Conservation (phyloP, 176 grass and related monocot species). For the Calamus simplicifolius region DNA sequence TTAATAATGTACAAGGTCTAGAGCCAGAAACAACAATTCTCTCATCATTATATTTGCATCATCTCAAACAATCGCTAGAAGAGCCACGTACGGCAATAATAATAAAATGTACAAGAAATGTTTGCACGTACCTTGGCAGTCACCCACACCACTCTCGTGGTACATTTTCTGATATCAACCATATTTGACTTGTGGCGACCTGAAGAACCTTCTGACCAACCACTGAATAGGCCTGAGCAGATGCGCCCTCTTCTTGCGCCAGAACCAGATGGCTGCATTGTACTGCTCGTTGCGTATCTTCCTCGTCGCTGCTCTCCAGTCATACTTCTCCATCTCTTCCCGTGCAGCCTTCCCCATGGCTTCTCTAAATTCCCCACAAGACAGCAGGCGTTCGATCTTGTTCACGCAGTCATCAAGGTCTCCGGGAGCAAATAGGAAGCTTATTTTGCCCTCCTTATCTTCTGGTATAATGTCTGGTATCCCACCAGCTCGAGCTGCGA, state of each 20-base stretch:
- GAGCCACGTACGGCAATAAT: no score
- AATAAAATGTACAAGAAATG: no score
- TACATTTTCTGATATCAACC: neutral
- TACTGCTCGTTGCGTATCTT: conserved; percentile 91
- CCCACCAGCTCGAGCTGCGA: conserved; percentile 83
- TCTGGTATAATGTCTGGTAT: conserved; percentile 83
- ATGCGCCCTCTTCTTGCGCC: conserved; percentile 65
- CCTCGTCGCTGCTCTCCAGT: conserved; percentile 61
- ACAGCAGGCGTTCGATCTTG: conserved; percentile 63
- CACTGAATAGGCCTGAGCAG: conserved; percentile 51
- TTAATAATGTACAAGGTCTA: no score
- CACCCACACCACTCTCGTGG: no score
- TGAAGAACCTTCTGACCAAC: conserved; percentile 27
- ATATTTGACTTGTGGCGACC: conserved; percentile 21
- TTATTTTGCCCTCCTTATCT: conserved; percentile 76
- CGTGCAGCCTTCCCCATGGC: conserved; percentile 61
- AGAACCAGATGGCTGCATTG: conserved; percentile 74
- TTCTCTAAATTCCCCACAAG: conserved; percentile 45
- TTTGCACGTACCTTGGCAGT: no score
- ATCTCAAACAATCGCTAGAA: no score
- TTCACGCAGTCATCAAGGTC: conserved; percentile 70
- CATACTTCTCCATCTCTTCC: conserved; percentile 74
- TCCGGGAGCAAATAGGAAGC: conserved; percentile 72
- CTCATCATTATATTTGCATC: no score
- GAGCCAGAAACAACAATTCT: no score